A percentile compares a stretch with the other conserved stretches of the same genome.
These are phyloP conservation scores for Panicum hallii DNA, from an alignment of 202 grass and related monocot genomes.

Conservation along the genomic window DNA sequence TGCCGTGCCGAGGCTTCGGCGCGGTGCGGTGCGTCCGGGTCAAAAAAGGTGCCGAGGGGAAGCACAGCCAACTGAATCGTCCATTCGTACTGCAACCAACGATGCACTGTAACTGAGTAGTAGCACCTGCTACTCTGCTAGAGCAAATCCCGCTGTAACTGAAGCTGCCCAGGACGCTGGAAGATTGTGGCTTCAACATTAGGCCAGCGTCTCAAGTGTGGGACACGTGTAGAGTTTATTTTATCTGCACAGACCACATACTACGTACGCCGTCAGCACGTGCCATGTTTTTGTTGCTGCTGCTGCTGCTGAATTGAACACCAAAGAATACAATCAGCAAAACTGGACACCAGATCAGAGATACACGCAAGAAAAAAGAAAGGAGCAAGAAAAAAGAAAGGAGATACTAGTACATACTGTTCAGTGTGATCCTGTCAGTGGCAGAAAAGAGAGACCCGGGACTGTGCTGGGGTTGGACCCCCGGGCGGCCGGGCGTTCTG, in stretches of 20 bases:
- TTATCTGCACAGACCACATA: neutral
- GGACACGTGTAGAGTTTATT: neutral
- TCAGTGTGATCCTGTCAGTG: neutral
- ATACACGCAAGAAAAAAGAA: too few species aligned
- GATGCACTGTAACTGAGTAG: too few species aligned
- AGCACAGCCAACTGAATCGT: neutral
- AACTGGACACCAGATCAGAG: neutral
- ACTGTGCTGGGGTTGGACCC: neutral
- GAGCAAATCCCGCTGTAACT: too few species aligned
- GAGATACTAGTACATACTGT: too few species aligned
- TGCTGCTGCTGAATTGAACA: too few species aligned
- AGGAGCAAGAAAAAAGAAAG: too few species aligned
- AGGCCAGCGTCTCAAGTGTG: neutral
- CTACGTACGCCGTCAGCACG: neutral
- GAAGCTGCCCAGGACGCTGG: too few species aligned
- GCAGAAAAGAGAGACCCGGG: neutral
- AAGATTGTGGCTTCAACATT: too few species aligned
- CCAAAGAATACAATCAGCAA: neutral
- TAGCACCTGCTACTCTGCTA: too few species aligned
- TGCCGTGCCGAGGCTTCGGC: neutral
- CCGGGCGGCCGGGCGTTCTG: neutral
- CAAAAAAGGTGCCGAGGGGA: neutral
- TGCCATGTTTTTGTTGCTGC: neutral
- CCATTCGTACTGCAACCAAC: too few species aligned
- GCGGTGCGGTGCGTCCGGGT: neutral